phyloP scores from a whole-genome alignment of 352 stramenopile genomes.

The Halophytophthora polymorphica region DNA sequence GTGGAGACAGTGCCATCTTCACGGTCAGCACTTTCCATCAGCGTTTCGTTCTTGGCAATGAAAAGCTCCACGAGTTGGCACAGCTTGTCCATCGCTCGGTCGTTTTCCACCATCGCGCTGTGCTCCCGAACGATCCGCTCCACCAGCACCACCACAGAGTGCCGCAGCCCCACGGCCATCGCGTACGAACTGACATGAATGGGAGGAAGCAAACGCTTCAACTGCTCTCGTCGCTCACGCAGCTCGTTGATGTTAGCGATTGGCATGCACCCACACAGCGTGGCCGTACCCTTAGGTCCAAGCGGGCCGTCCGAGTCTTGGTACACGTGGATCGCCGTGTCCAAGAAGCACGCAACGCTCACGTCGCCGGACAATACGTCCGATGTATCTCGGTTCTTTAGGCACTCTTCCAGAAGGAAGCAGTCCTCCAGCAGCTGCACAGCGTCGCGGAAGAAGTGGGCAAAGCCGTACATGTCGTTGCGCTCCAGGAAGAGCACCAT shows the following conservation, averaged over 20 bases:
- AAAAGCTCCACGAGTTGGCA: constrained; percentile 39
- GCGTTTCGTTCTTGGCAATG: constrained; percentile 28
- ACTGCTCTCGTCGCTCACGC: constrained; percentile 32
- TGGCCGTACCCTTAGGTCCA: constrained; percentile 24
- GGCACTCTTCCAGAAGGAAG: constrained; percentile 47
- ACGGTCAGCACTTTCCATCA: constrained; percentile 11
- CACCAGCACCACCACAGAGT: constrained; percentile 28
- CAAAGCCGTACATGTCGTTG: constrained; percentile 51
- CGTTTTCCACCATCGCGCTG: constrained; percentile 26
- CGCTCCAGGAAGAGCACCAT: constrained; percentile 55
- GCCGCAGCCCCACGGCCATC: constrained; percentile 31
- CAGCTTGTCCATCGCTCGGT: constrained; percentile 29
- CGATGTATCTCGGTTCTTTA: constrained; percentile 27
- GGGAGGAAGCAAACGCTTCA: constrained; percentile 47
- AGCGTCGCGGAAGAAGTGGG: constrained; percentile 66
- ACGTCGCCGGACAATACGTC: constrained; percentile 17
- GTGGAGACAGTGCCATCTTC: constrained; percentile 15
- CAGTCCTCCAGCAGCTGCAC: constrained; percentile 53
- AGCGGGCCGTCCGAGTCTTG: constrained; percentile 55
- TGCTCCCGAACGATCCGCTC: constrained; percentile 34
- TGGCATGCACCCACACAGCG: constrained; percentile 48
- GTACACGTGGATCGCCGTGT: constrained; percentile 64
- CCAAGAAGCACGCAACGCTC: constrained; percentile 44
- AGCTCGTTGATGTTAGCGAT: constrained; percentile 24
- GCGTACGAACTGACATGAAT: constrained; percentile 43